Conservation (phyloP, 495 filamentous ascomycete genomes). For the Lichenothelia convexa region DNA sequence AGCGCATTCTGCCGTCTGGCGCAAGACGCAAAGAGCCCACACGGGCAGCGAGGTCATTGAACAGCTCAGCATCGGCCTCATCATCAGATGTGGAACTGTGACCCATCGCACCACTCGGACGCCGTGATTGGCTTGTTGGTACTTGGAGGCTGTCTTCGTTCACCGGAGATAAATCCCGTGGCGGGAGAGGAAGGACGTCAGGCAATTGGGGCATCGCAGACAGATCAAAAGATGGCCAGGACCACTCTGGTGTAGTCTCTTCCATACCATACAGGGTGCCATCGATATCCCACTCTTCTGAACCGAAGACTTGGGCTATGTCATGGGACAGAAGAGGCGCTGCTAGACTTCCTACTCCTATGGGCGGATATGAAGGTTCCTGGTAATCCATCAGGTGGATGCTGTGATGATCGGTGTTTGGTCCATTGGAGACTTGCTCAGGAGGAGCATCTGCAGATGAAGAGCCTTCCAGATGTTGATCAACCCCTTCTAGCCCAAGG, state of each 20-base stretch:
- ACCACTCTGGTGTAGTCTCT: neutral
- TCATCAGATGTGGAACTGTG: no score
- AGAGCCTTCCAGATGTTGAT: neutral
- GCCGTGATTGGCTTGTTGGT: no score
- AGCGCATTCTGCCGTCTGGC: slow-evolving; percentile 1
- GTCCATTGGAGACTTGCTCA: neutral
- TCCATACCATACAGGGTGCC: neutral
- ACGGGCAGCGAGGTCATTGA: neutral
- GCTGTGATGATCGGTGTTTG: neutral
- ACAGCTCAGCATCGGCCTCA: neutral
- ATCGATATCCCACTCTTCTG: no score
- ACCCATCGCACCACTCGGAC: no score
- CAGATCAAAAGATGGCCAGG: neutral
- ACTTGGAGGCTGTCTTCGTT: neutral
- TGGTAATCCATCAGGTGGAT: neutral
- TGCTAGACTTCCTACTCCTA: neutral
- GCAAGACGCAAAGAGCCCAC: slow-evolving; percentile 1
- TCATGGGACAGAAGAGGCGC: neutral
- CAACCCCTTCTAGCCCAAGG: neutral
- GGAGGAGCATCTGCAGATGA: neutral
- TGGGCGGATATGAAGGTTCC: neutral
- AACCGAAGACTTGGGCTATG: no score
- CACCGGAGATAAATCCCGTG: neutral
- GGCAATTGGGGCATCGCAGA: neutral
- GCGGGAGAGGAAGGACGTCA: neutral